phyloP scores from a whole-genome alignment of 768 basidiomycete genomes.

The Phylloporus arenicola region DNA sequence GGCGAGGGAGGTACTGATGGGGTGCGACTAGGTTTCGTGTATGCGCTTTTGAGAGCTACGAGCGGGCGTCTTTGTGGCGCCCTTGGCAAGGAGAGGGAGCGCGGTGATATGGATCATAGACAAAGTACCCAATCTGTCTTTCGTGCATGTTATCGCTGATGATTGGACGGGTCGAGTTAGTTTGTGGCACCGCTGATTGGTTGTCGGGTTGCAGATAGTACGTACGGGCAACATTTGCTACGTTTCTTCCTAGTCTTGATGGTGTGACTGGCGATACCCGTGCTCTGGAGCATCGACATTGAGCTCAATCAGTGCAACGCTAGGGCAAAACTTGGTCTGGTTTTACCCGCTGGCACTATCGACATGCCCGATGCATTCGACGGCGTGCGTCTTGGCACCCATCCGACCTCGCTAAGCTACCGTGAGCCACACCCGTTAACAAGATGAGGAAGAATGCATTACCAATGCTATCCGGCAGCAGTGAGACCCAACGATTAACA shows the following conservation, averaged over 20 bases:
- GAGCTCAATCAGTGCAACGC: slow-evolving; percentile 24
- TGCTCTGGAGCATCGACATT: slow-evolving; percentile 67
- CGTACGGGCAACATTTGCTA: slow-evolving; percentile 91
- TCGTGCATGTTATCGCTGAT: slow-evolving; percentile 1
- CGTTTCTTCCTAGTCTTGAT: slow-evolving; percentile 76
- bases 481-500: too few relatives aligned
- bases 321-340: too few relatives aligned
- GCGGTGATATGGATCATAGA: slow-evolving; percentile 57
- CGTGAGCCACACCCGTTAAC: too few relatives aligned
- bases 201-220: slow-evolving; percentile 80
- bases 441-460: too few relatives aligned
- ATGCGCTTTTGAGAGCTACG: slow-evolving; percentile 88
- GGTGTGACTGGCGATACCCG: slow-evolving; percentile 76
- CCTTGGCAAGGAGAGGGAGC: slow-evolving; percentile 86
- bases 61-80: slow-evolving; percentile 71
- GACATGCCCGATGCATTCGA: too few relatives aligned
- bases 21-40: slow-evolving; percentile 55
- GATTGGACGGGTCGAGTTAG: slow-evolving; percentile 62
- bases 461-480: too few relatives aligned
- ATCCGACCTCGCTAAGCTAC: too few relatives aligned
- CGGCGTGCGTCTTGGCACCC: too few relatives aligned
- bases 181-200: slow-evolving; percentile 90
- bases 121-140: too few relatives aligned
- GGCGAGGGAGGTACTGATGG: not conserved
- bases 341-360: too few relatives aligned